A percentile compares a stretch with the other conserved stretches of the same genome.
Evolutionary conservation across 2,329 filamentous ascomycete genomes (phyloP).

Genomic region (Neobulgaria alba): DNA sequence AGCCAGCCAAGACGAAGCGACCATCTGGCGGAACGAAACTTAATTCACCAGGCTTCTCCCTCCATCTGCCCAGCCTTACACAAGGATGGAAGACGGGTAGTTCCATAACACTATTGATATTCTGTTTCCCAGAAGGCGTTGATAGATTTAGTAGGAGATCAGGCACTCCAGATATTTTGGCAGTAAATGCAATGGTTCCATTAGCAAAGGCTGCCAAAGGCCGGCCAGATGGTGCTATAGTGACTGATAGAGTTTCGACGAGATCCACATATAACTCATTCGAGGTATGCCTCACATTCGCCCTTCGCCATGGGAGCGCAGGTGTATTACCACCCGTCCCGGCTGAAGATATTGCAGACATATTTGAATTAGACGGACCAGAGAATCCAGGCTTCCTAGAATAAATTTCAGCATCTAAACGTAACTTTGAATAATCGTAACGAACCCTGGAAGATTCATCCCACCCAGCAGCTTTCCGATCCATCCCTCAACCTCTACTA

Average conservation of each 20-base stretch:
- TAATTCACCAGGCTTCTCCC: conserved; percentile 79
- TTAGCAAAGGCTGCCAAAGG: conserved; percentile 81
- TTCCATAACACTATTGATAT: conserved; percentile 66
- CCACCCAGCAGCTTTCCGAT: conserved; percentile 83
- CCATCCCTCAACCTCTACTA: conserved; percentile 85
- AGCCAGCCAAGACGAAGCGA: conserved; percentile 84
- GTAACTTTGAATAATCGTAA: conserved; percentile 3
- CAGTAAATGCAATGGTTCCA: conserved; percentile 89
- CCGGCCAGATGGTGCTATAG: conserved; percentile 80
- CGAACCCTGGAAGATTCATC: conserved; percentile 71
- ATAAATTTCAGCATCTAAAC: neutral
- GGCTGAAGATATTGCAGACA: conserved; percentile 27
- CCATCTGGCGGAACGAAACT: conserved; percentile 95
- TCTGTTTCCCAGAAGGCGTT: conserved; percentile 72
- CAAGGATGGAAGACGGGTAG: conserved; percentile 94
- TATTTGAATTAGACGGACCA: conserved; percentile 22
- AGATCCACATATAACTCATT: conserved; percentile 97
- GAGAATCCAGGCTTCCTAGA: conserved; percentile 26
- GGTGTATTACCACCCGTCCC: conserved; percentile 38
- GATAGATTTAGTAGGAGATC: conserved; percentile 78
- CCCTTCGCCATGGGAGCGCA: conserved; percentile 75
- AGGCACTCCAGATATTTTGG: conserved; percentile 89
- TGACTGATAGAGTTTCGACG: conserved; percentile 81
- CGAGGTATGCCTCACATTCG: conserved; percentile 89
- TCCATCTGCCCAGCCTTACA: conserved; percentile 83